Conservation (phyloP, 164 flowering plant genomes). For the Vitis amurensis region DNA sequence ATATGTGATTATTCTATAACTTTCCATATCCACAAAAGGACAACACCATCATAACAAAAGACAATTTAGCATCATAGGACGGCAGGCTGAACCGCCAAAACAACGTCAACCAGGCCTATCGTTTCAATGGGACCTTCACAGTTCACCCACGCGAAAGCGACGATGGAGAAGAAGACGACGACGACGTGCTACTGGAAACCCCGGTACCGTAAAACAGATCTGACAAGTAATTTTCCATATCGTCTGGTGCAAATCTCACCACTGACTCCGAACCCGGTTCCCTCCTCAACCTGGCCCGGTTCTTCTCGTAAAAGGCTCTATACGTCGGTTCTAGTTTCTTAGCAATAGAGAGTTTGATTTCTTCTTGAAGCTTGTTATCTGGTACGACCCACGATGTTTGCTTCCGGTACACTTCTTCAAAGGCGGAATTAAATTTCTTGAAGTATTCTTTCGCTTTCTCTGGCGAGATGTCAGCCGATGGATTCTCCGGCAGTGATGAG, state of each 20-base stretch:
- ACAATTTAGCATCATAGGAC: neutral
- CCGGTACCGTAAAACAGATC: constrained; percentile 59
- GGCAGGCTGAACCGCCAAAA: neutral
- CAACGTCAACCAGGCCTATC: neutral
- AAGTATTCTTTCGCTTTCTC: constrained; percentile 28
- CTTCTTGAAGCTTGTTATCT: constrained; percentile 53
- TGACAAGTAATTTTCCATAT: constrained; percentile 67
- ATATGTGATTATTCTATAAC: no score
- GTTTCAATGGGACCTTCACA: neutral
- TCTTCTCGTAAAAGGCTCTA: constrained; percentile 40
- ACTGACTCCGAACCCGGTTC: constrained; percentile 19
- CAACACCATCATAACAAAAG: no score
- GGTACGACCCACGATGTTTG: constrained; percentile 53
- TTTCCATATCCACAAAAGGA: no score
- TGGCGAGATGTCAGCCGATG: constrained; percentile 29
- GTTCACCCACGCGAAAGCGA: constrained; percentile 8
- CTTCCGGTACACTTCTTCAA: constrained; percentile 47
- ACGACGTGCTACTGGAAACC: constrained; percentile 24
- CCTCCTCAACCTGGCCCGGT: constrained; percentile 13
- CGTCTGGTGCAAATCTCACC: constrained; percentile 66
- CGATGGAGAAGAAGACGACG: constrained; percentile 22
- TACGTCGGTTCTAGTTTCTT: constrained; percentile 39
- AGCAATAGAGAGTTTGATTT: constrained; percentile 44
- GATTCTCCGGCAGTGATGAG: constrained; percentile 40
- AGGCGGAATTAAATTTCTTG: constrained; percentile 36